Evolutionary conservation across 2,329 filamentous ascomycete genomes (phyloP).

Genomic region (Aspergillus clavatus): DNA sequence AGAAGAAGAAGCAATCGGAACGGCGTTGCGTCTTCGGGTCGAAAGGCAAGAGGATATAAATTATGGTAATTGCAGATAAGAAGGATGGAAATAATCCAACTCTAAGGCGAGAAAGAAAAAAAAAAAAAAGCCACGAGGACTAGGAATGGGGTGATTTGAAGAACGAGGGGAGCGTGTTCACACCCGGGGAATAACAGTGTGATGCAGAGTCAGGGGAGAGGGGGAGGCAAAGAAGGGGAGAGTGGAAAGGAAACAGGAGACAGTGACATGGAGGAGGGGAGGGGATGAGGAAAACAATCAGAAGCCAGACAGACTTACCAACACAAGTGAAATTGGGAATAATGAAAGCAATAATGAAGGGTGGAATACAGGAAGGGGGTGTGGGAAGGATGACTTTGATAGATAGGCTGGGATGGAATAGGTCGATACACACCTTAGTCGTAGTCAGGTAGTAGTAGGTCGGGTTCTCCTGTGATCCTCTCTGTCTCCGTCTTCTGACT

Average conservation of each 20-base stretch:
- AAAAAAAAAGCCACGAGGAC: background rate
- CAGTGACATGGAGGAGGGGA: no score
- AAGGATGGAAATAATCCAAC: background rate
- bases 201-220: conserved; percentile 9
- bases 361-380: conserved; percentile 1
- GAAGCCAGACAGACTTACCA: conserved; percentile 4
- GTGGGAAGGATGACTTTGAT: conserved; percentile 4
- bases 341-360: conserved; percentile 3
- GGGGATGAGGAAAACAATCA: conserved; percentile 1
- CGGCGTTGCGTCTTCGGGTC: background rate
- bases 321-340: background rate
- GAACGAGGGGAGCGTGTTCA: conserved; percentile 9
- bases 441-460: no score
- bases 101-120: background rate
- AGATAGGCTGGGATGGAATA: no score
- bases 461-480: no score
- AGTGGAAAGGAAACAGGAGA: conserved; percentile 3
- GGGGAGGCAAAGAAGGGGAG: conserved; percentile 9
- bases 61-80: no score
- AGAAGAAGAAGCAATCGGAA: background rate
- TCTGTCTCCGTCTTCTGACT: conserved; percentile 3
- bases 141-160: conserved; percentile 6
- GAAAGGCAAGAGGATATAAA: background rate
- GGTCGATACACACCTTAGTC: no score
- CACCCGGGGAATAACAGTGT: conserved; percentile 9